Conservation (phyloP, 2,329 filamentous ascomycete species). For the Sclerotinia trifoliorum region DNA sequence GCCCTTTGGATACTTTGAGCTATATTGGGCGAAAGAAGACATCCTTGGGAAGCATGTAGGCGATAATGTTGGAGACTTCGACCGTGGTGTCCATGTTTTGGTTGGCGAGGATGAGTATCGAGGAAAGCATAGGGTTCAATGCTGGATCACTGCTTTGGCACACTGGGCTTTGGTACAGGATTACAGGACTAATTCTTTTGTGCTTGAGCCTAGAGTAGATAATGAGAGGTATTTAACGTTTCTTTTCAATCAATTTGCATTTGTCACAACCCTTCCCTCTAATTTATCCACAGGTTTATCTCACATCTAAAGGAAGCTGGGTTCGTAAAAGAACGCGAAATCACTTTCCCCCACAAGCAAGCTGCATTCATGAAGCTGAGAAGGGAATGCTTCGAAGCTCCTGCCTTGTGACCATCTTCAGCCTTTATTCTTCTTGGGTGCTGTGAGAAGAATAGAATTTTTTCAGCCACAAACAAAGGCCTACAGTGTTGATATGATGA, state of each 20-base stretch:
- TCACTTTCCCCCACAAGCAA: conserved; percentile 90
- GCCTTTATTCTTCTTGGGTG: background rate
- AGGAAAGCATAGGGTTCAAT: conserved; percentile 69
- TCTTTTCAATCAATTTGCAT: background rate
- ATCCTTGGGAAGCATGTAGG: conserved; percentile 69
- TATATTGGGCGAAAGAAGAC: conserved; percentile 98
- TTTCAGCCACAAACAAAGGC: background rate
- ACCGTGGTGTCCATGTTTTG: conserved; percentile 83
- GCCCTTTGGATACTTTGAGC: conserved; percentile 95
- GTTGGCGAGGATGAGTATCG: conserved; percentile 91
- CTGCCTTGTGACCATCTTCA: conserved; percentile 43
- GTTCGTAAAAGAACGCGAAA: conserved; percentile 83
- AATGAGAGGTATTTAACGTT: conserved; percentile 70
- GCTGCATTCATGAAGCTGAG: conserved; percentile 79
- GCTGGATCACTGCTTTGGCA: conserved; percentile 83
- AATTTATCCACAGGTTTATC: conserved; percentile 51
- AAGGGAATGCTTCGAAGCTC: conserved; percentile 76
- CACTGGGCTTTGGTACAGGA: conserved; percentile 82
- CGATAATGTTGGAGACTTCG: conserved; percentile 70
- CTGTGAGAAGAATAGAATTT: background rate
- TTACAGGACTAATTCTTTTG: conserved; percentile 75
- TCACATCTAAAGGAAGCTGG: conserved; percentile 69
- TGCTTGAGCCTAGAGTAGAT: conserved; percentile 87
- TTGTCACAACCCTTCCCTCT: background rate
- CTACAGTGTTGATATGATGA: background rate